These are phyloP conservation scores for Microcos paniculata DNA, from an alignment of 345 rosid species.

Conservation along the genomic window DNA sequence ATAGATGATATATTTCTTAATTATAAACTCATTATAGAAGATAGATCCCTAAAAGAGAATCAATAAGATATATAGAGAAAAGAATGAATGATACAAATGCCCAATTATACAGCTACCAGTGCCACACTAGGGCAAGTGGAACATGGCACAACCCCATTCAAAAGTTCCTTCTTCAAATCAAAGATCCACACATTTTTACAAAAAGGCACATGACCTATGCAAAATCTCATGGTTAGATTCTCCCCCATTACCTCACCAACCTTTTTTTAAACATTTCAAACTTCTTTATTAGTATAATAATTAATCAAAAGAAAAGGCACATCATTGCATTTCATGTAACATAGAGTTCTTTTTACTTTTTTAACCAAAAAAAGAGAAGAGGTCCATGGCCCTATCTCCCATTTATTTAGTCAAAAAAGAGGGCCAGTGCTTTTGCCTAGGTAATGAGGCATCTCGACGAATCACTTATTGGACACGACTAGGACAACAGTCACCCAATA, in stretches of 20 bases:
- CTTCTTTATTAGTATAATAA: not conserved
- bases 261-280: not conserved
- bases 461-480: not conserved
- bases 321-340: not conserved
- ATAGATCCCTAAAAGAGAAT: no score
- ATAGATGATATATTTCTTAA: no score
- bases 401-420: slow-evolving; percentile 19
- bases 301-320: not conserved
- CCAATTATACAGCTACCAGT: not conserved
- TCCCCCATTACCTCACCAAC: slow-evolving; percentile 12
- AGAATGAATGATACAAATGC: not conserved
- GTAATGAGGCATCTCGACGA: not conserved
- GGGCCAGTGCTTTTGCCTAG: slow-evolving; percentile 21
- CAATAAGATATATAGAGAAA: not conserved
- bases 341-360: not conserved
- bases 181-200: slow-evolving; percentile 9
- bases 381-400: slow-evolving; percentile 12
- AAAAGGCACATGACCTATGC: slow-evolving; percentile 9
- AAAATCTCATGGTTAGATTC: slow-evolving; percentile 1
- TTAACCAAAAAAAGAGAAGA: not conserved
- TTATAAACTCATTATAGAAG: no score
- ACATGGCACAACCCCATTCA: not conserved
- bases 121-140: not conserved
- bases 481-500: slow-evolving; percentile 3
- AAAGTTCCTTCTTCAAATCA: not conserved